These are phyloP conservation scores for Solanum neorickii DNA, from an alignment of 257 asterid genomes.

Conservation along the genomic window DNA sequence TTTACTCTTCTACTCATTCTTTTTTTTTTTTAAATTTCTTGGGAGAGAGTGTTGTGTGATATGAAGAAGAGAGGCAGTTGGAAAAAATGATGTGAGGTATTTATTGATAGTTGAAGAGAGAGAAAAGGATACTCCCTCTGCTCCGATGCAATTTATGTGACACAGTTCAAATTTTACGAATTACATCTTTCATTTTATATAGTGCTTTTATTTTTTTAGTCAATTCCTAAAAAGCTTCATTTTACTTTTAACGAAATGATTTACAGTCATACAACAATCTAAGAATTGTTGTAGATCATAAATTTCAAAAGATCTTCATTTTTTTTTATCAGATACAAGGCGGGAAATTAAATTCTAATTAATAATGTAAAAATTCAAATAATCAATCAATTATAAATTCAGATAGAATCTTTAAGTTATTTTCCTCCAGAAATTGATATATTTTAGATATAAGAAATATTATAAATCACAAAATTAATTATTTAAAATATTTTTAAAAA, in stretches of 20 bases:
- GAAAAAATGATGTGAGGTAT: conserved; percentile 14
- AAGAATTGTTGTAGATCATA: too few relatives aligned
- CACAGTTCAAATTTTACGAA: neutral
- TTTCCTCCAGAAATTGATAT: neutral
- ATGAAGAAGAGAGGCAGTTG: neutral
- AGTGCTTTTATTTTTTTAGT: neutral
- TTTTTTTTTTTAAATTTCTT: neutral
- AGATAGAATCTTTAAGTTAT: neutral
- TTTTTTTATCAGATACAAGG: too few relatives aligned
- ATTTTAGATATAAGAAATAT: fast-evolving
- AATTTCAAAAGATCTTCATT: neutral
- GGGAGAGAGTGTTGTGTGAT: neutral
- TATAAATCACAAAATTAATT: neutral
- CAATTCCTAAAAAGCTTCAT: fast-evolving
- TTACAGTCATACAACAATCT: too few relatives aligned
- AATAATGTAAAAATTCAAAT: too few relatives aligned
- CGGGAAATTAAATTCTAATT: too few relatives aligned
- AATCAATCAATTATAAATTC: neutral
- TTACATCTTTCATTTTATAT: too few relatives aligned
- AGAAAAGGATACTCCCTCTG: neutral
- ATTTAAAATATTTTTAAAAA: neutral
- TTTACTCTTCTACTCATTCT: conserved; percentile 30
- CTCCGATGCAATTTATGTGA: neutral
- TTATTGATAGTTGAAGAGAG: conserved; percentile 21
- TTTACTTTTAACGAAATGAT: too few relatives aligned